Conservation (phyloP, 345 rosid species). For the Populus deltoides region DNA sequence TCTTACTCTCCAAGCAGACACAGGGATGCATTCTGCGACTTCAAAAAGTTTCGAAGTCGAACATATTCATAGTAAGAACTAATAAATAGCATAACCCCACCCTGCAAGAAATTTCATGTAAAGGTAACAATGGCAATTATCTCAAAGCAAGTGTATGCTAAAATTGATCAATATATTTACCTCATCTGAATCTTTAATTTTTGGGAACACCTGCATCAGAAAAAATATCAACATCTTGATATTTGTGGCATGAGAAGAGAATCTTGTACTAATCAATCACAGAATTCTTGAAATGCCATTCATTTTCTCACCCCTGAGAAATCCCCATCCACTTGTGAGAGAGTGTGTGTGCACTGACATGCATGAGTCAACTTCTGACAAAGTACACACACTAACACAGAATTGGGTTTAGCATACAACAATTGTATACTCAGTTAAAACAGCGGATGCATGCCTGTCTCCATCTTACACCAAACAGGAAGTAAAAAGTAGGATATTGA, state of each 20-base stretch:
- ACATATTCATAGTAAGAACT: slow-evolving; percentile 88
- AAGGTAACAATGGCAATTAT: neutral
- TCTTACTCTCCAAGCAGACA: slow-evolving; percentile 88
- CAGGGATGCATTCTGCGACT: slow-evolving; percentile 84
- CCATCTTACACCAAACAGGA: too few relatives aligned
- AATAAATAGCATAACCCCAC: slow-evolving; percentile 78
- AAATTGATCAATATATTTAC: slow-evolving; percentile 31
- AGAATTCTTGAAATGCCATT: neutral
- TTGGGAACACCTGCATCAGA: slow-evolving; percentile 77
- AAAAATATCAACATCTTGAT: slow-evolving; percentile 21
- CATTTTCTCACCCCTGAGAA: neutral
- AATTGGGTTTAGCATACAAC: too few relatives aligned
- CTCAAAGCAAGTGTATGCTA: neutral
- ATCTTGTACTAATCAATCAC: neutral
- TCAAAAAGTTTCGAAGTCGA: slow-evolving; percentile 74
- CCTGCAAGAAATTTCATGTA: slow-evolving; percentile 36
- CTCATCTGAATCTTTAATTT: slow-evolving; percentile 82
- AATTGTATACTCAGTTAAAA: too few relatives aligned
- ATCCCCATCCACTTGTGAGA: neutral
- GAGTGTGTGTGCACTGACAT: too few relatives aligned
- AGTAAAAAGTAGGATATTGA: too few relatives aligned
- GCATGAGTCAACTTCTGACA: too few relatives aligned
- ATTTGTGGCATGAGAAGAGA: slow-evolving; percentile 1
- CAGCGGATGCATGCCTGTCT: too few relatives aligned
- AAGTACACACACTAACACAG: too few relatives aligned